Base-by-base conservation (phyloP, 139 green algal species). In the Coelastrella sp. region DNA sequence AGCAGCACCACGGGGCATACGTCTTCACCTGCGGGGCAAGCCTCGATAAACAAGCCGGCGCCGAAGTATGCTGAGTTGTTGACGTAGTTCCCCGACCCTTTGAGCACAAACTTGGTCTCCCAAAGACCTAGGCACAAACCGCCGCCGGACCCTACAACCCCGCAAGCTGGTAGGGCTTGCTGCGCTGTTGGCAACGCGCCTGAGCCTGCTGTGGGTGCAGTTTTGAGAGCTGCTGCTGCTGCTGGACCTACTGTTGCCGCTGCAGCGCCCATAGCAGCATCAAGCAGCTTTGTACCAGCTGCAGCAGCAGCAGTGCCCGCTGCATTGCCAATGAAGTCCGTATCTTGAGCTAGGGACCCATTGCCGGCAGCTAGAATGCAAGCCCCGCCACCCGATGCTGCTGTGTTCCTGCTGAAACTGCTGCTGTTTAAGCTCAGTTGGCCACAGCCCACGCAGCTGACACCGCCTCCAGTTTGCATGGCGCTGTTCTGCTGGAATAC, bases 81-180 rank as follows among this genome's bases (percentile, higher is more conserved):
- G 11, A 65, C 5, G 16, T 66, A 87, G 7, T 7, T 60, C 0
- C 54, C 58, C 1, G 32, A 22, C 5, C 82, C 82, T n/a, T 64
- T 10, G 3, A 87, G 10, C 56, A 7, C 7, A 19, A 87, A 87
- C 32, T 56, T 65, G 54, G 82, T 64, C 0, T 57, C 17, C 82
- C 82, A 87, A 16, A 87, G 82, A 22, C 82, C 82, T 8, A 87
- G 65, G 82, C 82, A 87, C 20, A 87, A 64, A 13, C 82, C 82
- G 2, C 82, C 82, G 11, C 82, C 82, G 32, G 82, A 77, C 10
- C 82, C 82, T 7, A 79, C 82, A 47, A 87, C 82, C 8, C 82
- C 82, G 19, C 82, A 87, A 11, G 64, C 82, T 4, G 82, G 82
- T 32, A 87, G 64, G 5, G 82, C 82, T 32, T 87, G 82, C 65